These are phyloP conservation scores for Hysterangium stoloniferum DNA, from an alignment of 768 basidiomycete genomes.

Conservation along the genomic window DNA sequence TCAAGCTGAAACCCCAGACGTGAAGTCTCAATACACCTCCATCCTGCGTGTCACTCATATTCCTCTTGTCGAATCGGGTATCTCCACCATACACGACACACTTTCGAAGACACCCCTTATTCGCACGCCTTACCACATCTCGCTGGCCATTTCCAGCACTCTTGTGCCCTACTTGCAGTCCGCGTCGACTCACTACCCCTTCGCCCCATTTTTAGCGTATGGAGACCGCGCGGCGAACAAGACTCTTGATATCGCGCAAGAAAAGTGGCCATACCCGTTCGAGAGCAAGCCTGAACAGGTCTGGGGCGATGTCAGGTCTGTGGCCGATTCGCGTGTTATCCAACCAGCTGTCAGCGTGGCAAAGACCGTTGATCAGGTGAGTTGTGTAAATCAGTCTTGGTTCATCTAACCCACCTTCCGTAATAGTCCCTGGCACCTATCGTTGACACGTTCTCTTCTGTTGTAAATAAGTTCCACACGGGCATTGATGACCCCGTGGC, in stretches of 20 bases:
- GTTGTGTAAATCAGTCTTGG: neutral
- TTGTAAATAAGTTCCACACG: constrained; percentile 7
- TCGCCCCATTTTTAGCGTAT: constrained; percentile 1
- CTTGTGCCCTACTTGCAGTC: constrained; percentile 5
- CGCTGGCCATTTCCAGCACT: neutral
- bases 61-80: constrained; percentile 7
- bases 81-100: constrained; percentile 5
- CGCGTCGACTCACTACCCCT: constrained; percentile 5
- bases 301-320: constrained; percentile 10
- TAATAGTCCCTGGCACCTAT: constrained; percentile 1
- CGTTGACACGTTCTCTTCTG: constrained; percentile 9
- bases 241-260: constrained; percentile 7
- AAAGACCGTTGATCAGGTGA: constrained; percentile 6
- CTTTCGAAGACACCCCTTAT: constrained; percentile 7
- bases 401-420: neutral
- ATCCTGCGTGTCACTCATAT: constrained; percentile 7
- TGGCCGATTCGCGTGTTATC: constrained; percentile 3
- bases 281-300: constrained; percentile 9
- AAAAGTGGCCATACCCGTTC: constrained; percentile 10
- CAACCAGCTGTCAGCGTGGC: neutral
- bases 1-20: neutral
- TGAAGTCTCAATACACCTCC: constrained; percentile 6
- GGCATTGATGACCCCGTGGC: neutral
- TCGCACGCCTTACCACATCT: constrained; percentile 7
- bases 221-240: constrained; percentile 8